A percentile compares a stretch with the other conserved stretches of the same genome.
Conservation (phyloP, 2,329 filamentous ascomycete species). For the Arthrobotrys entomopaga region DNA sequence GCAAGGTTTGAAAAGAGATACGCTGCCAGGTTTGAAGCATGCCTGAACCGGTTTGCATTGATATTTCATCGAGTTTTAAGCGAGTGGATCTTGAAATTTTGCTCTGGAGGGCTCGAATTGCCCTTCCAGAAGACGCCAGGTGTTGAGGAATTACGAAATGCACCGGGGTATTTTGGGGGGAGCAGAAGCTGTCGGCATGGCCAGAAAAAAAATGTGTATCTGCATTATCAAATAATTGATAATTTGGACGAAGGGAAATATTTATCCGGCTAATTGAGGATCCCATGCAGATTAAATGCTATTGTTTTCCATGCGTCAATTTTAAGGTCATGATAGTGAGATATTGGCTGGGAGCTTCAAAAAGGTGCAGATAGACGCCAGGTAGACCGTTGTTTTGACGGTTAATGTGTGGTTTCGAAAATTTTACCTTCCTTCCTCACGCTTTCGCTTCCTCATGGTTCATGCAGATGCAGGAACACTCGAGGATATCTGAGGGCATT, state of each 20-base stretch:
- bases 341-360: slow-evolving; percentile 24
- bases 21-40: slow-evolving; percentile 40
- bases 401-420: slow-evolving; percentile 45
- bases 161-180: slow-evolving; percentile 17
- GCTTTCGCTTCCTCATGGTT: slow-evolving; percentile 32
- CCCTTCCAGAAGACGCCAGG: slow-evolving; percentile 54
- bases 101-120: slow-evolving; percentile 50
- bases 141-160: slow-evolving; percentile 43
- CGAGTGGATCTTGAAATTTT: slow-evolving; percentile 53
- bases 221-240: slow-evolving; percentile 6
- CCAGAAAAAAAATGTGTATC: slow-evolving; percentile 3
- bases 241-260: slow-evolving; percentile 36
- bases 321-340: slow-evolving; percentile 34
- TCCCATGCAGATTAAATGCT: slow-evolving; percentile 37
- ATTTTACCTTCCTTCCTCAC: slow-evolving; percentile 2
- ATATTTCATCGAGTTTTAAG: slow-evolving; percentile 51
- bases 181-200: too few relatives aligned
- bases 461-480: slow-evolving; percentile 55
- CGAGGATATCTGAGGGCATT: slow-evolving; percentile 17
- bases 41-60: slow-evolving; percentile 38
- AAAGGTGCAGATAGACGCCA: slow-evolving; percentile 30
- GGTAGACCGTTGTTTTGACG: slow-evolving; percentile 48
- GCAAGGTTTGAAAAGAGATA: slow-evolving; percentile 39
- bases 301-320: slow-evolving; percentile 44
- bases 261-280: slow-evolving; percentile 45